Conservation (phyloP, 345 rosid genomes). For the Linum trigynum region DNA sequence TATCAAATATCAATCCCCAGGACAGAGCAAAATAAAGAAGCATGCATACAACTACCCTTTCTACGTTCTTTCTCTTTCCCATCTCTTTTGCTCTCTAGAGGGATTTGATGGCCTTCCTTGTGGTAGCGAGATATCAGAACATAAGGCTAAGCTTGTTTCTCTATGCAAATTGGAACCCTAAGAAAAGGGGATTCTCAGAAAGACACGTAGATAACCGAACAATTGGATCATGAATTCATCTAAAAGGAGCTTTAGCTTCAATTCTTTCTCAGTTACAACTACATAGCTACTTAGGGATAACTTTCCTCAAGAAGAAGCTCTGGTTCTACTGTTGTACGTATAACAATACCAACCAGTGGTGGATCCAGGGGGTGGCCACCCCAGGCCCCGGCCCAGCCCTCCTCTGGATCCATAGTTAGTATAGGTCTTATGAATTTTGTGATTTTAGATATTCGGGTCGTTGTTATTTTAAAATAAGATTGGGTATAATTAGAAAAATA, state of each 20-base stretch:
- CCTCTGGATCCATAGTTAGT: no score
- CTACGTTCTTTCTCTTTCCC: constrained; percentile 2
- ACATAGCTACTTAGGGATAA: background rate
- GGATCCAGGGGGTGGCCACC: no score
- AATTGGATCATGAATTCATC: constrained; percentile 19
- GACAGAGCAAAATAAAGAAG: constrained; percentile 23
- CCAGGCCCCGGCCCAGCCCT: no score
- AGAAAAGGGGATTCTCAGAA: constrained; percentile 16
- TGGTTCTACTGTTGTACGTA: background rate
- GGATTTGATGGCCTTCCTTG: constrained; percentile 9
- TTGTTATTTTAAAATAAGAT: no score
- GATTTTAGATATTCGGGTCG: no score
- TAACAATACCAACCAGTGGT: constrained; percentile 6
- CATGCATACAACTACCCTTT: constrained; percentile 22
- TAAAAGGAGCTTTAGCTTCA: background rate
- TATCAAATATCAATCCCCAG: constrained; percentile 10
- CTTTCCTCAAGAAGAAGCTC: constrained; percentile 1
- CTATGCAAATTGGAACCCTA: constrained; percentile 24
- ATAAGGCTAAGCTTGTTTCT: constrained; percentile 19
- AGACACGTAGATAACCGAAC: constrained; percentile 11
- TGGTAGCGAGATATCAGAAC: constrained; percentile 14
- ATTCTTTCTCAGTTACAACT: background rate
- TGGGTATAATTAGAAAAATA: no score
- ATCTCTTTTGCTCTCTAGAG: constrained; percentile 1
- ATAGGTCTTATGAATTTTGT: no score